Base-by-base conservation (phyloP, 345 rosid species). In the Citrus unshiu region DNA sequence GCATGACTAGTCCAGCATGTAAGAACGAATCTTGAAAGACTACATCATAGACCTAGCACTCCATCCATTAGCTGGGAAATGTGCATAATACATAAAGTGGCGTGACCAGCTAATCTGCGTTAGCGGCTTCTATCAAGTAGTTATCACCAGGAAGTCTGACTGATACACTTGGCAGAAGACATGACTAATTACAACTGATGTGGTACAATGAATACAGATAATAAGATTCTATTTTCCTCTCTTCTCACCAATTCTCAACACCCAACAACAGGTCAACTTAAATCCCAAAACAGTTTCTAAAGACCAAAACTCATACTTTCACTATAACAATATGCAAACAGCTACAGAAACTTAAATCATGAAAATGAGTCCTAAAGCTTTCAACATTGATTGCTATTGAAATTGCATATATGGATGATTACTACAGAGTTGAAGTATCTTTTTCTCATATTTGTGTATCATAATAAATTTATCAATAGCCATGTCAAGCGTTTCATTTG, bases 401-500 rank as follows among this genome's bases (percentile, higher is more conserved):
- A 66, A 13, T 66, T 66, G 16, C 37, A 35, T 35, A 35, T 35
- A 63, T 14, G 67, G 63, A 79, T 29, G 59, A 71, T 75, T 69
- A 82, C 75, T 75, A 77, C 80, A 83, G 43, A 77, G 80, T 56
- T 60, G 10, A 13, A 72, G 68, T 35, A 73, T 18, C 59, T 43
- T 72, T 71, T 84, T 79, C 85, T 77, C 79, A 79, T 85, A 74
- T 75, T 76, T 74, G 84, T 78, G 79, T 85, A 69, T 72, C 77
- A 72, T 81, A 75, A 79, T 69, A 85, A 82, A 84, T 76, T 70
- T 81, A 85, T 83, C 65, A 80, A 75, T 63, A 85, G 81, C 83
- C 83, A 81, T 78, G 84, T 74, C 85, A 61, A 87, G 85, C 79
- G 81, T 79, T 82, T 81, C 68, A 78, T 78, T 70, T 79, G 83